Evolutionary conservation across 176 grass and related monocot species (phyloP).

Genomic region (Aegilops speltoides): DNA sequence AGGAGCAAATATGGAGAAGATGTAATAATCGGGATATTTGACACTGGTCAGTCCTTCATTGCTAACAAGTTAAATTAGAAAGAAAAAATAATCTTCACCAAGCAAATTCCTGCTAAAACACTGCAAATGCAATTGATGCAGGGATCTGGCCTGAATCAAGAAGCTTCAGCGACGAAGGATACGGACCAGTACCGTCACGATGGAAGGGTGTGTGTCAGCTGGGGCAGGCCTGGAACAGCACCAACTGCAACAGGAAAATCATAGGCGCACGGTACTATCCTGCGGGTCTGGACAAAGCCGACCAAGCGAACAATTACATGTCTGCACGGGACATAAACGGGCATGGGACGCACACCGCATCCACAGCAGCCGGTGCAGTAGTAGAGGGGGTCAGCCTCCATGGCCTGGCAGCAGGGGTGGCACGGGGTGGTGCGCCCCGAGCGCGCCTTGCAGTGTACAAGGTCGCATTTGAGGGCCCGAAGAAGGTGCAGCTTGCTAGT

Average conservation of each 20-base stretch:
- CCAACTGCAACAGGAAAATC: conserved; percentile 39
- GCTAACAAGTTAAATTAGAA: not conserved
- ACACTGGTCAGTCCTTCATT: conserved; percentile 23
- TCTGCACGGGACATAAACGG: conserved; percentile 29
- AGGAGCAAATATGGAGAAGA: conserved; percentile 43
- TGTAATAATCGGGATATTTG: conserved; percentile 32
- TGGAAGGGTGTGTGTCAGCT: conserved; percentile 45
- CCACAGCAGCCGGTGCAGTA: conserved; percentile 17
- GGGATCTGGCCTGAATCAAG: conserved; percentile 41
- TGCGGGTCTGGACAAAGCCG: conserved; percentile 17
- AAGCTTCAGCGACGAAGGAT: conserved; percentile 37
- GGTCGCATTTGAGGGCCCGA: not conserved
- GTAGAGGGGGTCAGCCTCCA: conserved; percentile 32
- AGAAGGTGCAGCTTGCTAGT: not conserved
- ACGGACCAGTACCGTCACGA: not conserved
- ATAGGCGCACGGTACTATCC: conserved; percentile 38
- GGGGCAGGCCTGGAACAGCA: conserved; percentile 11
- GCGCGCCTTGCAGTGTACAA: conserved; percentile 52
- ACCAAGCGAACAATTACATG: conserved; percentile 19
- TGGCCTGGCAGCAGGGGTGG: conserved; percentile 25
- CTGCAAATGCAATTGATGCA: conserved; percentile 14
- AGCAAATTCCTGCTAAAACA: conserved; percentile 18
- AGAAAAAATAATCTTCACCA: not conserved
- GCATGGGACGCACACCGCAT: conserved; percentile 34
- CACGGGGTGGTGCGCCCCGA: conserved; percentile 42